Evolutionary conservation across 495 filamentous ascomycete genomes (phyloP).

Genomic region (Neurospora intermedia): DNA sequence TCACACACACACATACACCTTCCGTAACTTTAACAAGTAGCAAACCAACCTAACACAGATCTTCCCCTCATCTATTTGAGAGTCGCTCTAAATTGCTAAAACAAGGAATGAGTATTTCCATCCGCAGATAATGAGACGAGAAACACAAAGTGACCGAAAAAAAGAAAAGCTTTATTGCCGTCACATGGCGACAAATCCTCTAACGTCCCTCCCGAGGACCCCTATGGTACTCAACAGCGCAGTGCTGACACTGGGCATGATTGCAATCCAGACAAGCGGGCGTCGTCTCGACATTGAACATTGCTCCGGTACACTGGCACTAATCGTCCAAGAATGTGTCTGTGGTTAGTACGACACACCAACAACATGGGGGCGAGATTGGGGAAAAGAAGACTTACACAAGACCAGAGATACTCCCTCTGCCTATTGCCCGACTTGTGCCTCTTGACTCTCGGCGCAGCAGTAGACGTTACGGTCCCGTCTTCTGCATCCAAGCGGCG

Average conservation of each 20-base stretch:
- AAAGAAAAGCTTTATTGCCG: too few species aligned
- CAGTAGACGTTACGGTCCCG: not conserved
- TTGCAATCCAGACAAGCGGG: slow-evolving; percentile 1
- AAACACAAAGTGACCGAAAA: too few species aligned
- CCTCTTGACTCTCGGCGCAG: not conserved
- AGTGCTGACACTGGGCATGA: not conserved
- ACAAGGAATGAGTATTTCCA: too few species aligned
- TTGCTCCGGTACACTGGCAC: slow-evolving; percentile 1
- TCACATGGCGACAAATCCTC: too few species aligned
- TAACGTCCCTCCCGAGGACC: not conserved
- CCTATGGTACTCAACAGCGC: not conserved
- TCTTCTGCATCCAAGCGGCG: not conserved
- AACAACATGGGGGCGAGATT: too few species aligned
- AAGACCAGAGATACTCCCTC: slow-evolving; percentile 2
- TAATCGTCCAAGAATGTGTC: too few species aligned
- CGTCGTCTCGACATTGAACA: not conserved
- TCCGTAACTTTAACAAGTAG: too few species aligned
- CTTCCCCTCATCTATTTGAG: too few species aligned
- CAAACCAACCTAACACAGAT: too few species aligned
- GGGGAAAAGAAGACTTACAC: not conserved
- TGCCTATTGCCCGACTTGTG: not conserved
- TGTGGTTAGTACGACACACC: not conserved
- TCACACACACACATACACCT: too few species aligned
- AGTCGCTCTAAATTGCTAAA: too few species aligned
- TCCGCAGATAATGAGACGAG: too few species aligned